Evolutionary conservation across 306 rosid genomes (phyloP).

Genomic region (Geum urbanum): DNA sequence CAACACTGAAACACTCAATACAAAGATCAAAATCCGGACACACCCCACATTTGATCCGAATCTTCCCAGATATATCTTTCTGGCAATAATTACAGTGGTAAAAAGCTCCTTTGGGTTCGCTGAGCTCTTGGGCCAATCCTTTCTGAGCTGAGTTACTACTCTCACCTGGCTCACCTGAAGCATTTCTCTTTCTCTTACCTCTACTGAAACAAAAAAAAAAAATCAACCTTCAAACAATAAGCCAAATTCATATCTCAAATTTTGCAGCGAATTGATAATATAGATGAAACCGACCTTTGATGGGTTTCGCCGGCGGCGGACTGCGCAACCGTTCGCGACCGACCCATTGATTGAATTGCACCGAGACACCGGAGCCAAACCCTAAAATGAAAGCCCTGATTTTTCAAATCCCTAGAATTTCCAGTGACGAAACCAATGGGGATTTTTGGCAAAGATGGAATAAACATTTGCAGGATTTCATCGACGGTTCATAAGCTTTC

Average conservation of each 20-base stretch:
- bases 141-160: conserved; percentile 14
- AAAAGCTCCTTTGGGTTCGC: conserved; percentile 38
- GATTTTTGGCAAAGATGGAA: neutral
- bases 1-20: conserved; percentile 49
- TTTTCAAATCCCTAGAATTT: neutral
- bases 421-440: neutral
- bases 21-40: conserved; percentile 57
- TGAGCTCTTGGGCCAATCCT: conserved; percentile 25
- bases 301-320: conserved; percentile 28
- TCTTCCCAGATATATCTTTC: conserved; percentile 46
- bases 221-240: neutral
- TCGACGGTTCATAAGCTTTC: conserved; percentile 8
- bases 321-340: conserved; percentile 44
- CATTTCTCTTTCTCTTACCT: conserved; percentile 53
- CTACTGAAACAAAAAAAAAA: conserved; percentile 25
- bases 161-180: conserved; percentile 41
- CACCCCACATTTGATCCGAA: conserved; percentile 41
- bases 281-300: conserved; percentile 27
- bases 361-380: neutral
- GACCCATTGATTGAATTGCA: conserved; percentile 36
- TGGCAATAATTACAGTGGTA: conserved; percentile 58
- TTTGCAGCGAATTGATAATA: neutral
- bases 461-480: neutral
- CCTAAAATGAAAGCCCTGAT: conserved; percentile 2
- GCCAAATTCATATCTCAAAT: neutral